Conservation (phyloP, 2,329 filamentous ascomycete genomes). For the Fusarium sp. region DNA sequence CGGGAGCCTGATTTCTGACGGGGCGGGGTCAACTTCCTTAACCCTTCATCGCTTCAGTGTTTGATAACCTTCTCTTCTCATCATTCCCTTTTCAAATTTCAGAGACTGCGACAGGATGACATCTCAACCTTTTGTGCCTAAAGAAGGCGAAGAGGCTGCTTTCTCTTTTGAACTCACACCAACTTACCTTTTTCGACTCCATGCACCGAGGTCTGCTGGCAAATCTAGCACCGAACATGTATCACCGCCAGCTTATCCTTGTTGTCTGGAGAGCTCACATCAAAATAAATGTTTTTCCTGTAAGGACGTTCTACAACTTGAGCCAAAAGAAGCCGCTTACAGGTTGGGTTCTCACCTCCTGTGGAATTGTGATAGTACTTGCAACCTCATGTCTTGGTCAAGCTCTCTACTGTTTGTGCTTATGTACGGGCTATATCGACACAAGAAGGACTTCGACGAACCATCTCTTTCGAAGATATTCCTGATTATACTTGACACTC, state of each 20-base stretch:
- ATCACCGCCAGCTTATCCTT: not conserved
- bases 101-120: no score
- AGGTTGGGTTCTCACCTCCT: fast-evolving
- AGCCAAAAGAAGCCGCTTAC: fast-evolving
- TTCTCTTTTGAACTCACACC: not conserved
- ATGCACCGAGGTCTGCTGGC: not conserved
- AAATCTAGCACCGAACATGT: fast-evolving
- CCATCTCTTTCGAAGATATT: no score
- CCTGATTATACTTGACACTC: no score
- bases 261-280: no score
- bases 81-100: no score
- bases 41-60: no score
- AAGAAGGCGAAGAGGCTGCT: fast-evolving
- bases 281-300: no score
- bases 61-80: no score
- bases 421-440: not conserved
- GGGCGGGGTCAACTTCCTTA: not conserved
- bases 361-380: fast-evolving
- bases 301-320: no score
- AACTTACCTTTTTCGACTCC: not conserved
- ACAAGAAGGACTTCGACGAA: no score
- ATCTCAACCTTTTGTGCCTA: not conserved
- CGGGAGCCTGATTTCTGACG: not conserved
- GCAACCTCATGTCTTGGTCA: slow-evolving; percentile 8
- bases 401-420: not conserved